phyloP scores from a whole-genome alignment of 345 rosid species.

The Gossypium arboreum region DNA sequence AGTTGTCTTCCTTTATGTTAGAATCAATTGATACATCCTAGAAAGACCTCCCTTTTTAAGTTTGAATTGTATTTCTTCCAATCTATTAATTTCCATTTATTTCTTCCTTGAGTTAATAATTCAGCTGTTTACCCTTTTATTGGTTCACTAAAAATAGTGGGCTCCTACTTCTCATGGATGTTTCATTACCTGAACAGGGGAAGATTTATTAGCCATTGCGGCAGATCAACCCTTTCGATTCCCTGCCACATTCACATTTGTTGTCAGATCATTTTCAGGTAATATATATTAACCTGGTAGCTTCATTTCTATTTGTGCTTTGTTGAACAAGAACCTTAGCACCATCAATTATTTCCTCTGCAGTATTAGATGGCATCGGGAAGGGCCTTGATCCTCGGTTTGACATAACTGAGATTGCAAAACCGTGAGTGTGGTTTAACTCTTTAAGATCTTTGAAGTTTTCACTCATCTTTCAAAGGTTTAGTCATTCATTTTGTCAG shows the following conservation, averaged over 20 bases:
- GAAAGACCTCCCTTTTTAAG: background rate
- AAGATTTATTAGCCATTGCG: conserved; percentile 91
- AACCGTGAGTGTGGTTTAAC: conserved; percentile 62
- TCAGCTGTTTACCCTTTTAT: background rate
- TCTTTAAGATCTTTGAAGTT: background rate
- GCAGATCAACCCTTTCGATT: conserved; percentile 98
- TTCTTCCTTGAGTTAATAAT: background rate
- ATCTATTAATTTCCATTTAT: background rate
- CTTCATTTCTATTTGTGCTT: conserved; percentile 6
- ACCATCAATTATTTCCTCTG: conserved; percentile 21
- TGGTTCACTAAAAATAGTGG: background rate
- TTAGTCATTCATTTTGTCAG: background rate
- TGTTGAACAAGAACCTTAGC: conserved; percentile 17
- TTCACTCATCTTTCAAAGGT: conserved; percentile 1
- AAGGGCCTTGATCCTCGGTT: conserved; percentile 98
- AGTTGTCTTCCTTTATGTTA: background rate
- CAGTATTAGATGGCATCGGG: conserved; percentile 97
- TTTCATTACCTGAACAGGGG: conserved; percentile 56
- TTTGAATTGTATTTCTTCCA: background rate
- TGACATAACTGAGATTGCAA: conserved; percentile 96
- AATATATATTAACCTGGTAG: conserved; percentile 9
- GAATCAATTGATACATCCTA: background rate
- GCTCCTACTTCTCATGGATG: conserved; percentile 18
- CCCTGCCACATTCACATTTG: conserved; percentile 98
- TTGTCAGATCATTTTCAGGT: conserved; percentile 99